Base-by-base conservation (phyloP, 495 filamentous ascomycete species). In the Peziza echinospora region DNA sequence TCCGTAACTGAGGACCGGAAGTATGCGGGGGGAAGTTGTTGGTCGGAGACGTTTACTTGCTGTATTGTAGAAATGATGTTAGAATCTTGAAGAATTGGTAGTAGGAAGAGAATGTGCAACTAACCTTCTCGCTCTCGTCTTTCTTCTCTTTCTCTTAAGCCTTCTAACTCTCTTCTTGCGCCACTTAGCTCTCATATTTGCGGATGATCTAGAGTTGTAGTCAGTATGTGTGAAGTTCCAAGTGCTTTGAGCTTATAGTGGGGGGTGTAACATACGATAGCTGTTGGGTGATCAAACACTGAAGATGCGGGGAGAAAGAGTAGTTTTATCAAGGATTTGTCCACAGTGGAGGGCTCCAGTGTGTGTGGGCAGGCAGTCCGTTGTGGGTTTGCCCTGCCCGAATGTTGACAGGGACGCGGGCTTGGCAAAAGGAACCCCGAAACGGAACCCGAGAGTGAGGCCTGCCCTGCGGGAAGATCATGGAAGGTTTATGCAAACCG, bases 81-180 rank as follows among this genome's bases (percentile, higher is more conserved):
- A 37, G n/a, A 37, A 17, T 0, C 3, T 37, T 2, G 30, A 13
- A 5, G 19, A 4, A 13, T 6, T 4, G 30, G 30, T 2, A 16
- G 28, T 1, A 10, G 9, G 9, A 34, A 16, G 16, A 17, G 30
- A 17, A 17, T 2, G 1, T 37, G 6, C 13, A 37, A 43, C 63
- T 48, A 53, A 67, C 65, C 62, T 65, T 44, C 65, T 50, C 43
- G 65, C 65, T 54, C 65, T 63, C n/a, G 61, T 64, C 64, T 68
- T 68, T 64, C 65, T 68, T 55, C 65, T 66, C 65, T 68, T 68
- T 56, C 64, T 60, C 56, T 68, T 68, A 52, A 68, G 65, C 46
- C 65, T 58, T 34, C 65, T 66, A 57, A 67, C 64, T 44, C 65
- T 54, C 65, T 68, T 68, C 65, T 68, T 68, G 50, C 65, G 63